Conservation (phyloP, 2,329 filamentous ascomycete genomes). For the Claviceps humidiphila region DNA sequence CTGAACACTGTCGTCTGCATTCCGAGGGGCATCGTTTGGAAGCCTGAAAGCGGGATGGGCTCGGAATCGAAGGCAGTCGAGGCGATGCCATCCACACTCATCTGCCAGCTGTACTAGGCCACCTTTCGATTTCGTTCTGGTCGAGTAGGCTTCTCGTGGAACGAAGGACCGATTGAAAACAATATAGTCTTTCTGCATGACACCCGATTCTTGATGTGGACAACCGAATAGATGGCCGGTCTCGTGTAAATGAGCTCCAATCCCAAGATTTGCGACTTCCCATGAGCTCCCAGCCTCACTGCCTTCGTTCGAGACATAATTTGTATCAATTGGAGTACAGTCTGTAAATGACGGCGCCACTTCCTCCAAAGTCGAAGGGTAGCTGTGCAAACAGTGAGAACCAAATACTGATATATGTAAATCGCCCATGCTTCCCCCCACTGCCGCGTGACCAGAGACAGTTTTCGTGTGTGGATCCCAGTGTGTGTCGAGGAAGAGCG, state of each 20-base stretch:
- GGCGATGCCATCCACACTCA: slow-evolving; percentile 82
- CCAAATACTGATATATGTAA: slow-evolving; percentile 81
- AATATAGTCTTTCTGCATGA: slow-evolving; percentile 86
- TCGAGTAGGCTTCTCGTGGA: slow-evolving; percentile 71
- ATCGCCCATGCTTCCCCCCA: slow-evolving; percentile 62
- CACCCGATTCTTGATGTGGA: slow-evolving; percentile 76
- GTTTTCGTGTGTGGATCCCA: slow-evolving; percentile 64
- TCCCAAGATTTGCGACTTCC: slow-evolving; percentile 91
- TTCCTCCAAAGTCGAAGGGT: slow-evolving; percentile 79
- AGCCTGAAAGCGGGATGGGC: slow-evolving; percentile 82
- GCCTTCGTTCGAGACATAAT: slow-evolving; percentile 70
- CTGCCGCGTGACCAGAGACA: slow-evolving; percentile 68
- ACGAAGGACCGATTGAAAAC: slow-evolving; percentile 74
- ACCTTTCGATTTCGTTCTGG: slow-evolving; percentile 72
- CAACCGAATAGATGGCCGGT: slow-evolving; percentile 83
- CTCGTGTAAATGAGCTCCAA: slow-evolving; percentile 86
- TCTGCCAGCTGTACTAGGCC: slow-evolving; percentile 61
- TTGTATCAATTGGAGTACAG: slow-evolving; percentile 76
- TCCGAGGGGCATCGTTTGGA: slow-evolving; percentile 55
- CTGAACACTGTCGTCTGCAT: slow-evolving; percentile 63
- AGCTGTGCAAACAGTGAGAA: slow-evolving; percentile 83
- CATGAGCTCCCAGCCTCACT: slow-evolving; percentile 81
- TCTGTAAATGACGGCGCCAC: slow-evolving; percentile 80
- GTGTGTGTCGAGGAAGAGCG: slow-evolving; percentile 73
- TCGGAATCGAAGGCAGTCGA: slow-evolving; percentile 80